phyloP scores from a whole-genome alignment of 371 early-diverging fungal species.

The Haplosporangium sp. region DNA sequence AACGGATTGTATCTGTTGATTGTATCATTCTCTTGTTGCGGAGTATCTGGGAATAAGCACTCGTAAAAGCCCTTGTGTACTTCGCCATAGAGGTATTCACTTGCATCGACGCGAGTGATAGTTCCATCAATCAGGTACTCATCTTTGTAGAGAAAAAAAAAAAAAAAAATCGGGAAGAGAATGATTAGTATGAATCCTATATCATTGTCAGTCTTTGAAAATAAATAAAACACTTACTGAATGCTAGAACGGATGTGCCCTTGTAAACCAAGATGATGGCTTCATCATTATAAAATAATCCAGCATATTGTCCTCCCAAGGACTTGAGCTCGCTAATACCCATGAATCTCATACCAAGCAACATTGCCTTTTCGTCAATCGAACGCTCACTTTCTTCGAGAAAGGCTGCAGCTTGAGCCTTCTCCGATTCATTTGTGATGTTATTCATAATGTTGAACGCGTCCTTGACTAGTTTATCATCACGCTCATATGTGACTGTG shows the following conservation, averaged over 20 bases:
- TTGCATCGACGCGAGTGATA: slow-evolving; percentile 40
- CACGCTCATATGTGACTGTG: slow-evolving; percentile 61
- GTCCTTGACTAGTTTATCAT: slow-evolving; percentile 56
- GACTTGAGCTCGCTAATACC: slow-evolving; percentile 66
- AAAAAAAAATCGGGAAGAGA: background rate
- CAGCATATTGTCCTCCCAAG: slow-evolving; percentile 62
- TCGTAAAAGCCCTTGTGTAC: slow-evolving; percentile 55
- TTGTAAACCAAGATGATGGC: slow-evolving; percentile 62
- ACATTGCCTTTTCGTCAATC: slow-evolving; percentile 29
- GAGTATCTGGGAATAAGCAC: slow-evolving; percentile 47
- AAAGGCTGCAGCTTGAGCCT: slow-evolving; percentile 13
- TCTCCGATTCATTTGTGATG: slow-evolving; percentile 16
- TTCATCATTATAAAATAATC: slow-evolving; percentile 60
- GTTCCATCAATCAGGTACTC: slow-evolving; percentile 56
- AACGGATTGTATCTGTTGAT: slow-evolving; percentile 59
- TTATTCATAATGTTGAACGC: slow-evolving; percentile 40
- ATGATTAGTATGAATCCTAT: too few species aligned
- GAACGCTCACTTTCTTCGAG: slow-evolving; percentile 32
- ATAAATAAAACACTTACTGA: slow-evolving; percentile 30
- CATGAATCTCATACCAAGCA: slow-evolving; percentile 58
- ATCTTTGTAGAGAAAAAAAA: slow-evolving; percentile 45
- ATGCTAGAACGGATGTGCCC: slow-evolving; percentile 60
- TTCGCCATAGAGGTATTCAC: slow-evolving; percentile 51
- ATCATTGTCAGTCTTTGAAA: too few species aligned
- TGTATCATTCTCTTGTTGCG: slow-evolving; percentile 20